A percentile compares a stretch with the other conserved stretches of the same genome.
Conservation (phyloP, 2,329 filamentous ascomycete genomes). For the Septoria linicola region DNA sequence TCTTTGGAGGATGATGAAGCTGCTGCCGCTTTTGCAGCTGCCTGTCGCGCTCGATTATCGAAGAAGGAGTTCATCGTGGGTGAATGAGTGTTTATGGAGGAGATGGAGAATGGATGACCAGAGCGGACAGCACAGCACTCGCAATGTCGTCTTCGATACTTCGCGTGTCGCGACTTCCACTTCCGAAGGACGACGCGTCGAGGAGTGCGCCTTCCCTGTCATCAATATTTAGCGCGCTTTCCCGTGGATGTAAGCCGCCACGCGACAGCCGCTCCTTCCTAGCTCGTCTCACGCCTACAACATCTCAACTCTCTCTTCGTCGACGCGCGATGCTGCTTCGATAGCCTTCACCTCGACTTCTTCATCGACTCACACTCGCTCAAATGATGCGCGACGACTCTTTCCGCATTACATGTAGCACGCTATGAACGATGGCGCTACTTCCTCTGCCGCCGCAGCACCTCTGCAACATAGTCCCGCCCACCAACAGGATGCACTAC, state of each 20-base stretch:
- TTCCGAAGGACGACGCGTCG: slow-evolving; percentile 9
- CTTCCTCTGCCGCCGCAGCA: slow-evolving; percentile 33
- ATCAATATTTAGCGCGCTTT: background rate
- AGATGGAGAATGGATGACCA: background rate
- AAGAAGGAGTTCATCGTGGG: slow-evolving; percentile 82
- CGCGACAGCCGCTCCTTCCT: too few species aligned
- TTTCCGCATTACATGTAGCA: slow-evolving; percentile 6
- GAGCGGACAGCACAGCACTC: background rate
- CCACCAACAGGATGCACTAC: slow-evolving; percentile 10
- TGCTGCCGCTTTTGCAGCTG: slow-evolving; percentile 68
- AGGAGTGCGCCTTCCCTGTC: background rate
- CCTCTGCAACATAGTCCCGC: background rate
- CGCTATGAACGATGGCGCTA: slow-evolving; percentile 42
- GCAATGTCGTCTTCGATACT: background rate
- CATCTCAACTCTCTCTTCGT: background rate
- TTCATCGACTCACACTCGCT: too few species aligned
- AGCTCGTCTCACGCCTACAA: too few species aligned
- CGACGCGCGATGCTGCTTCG: slow-evolving; percentile 16
- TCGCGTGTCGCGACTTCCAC: slow-evolving; percentile 17
- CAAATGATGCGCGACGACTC: background rate
- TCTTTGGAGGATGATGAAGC: slow-evolving; percentile 65
- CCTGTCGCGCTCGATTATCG: slow-evolving; percentile 81
- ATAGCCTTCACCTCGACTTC: background rate
- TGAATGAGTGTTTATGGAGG: too few species aligned
- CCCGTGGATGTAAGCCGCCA: slow-evolving; percentile 1